Base-by-base conservation (phyloP, 129 eudicot genomes). In the Centaurea solstitialis region DNA sequence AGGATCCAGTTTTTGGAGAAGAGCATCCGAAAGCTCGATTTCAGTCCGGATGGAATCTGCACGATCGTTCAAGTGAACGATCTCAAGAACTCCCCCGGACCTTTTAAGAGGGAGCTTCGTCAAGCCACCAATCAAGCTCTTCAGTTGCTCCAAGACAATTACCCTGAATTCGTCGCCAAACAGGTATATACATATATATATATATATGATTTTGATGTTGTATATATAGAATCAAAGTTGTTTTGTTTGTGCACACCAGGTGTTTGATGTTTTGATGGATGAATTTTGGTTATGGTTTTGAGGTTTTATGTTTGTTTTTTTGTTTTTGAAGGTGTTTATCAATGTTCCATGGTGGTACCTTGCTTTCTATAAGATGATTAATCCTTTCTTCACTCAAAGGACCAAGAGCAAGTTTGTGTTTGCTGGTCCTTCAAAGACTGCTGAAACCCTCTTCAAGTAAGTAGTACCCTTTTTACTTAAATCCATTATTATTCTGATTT, bases 351-450 rank as follows among this genome's bases (percentile, higher is more conserved):
- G 93, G 90, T 87, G 96, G 88, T 93, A 92, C 75, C 73, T 88
- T 76, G 93, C 97, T 66, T 92, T 91, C 87, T 89, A 95, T 24
- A 91, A 85, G 84, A 86, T 95, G 89, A 85, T 95, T 74, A 92
- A 87, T 65, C 92, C 98, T n/a, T 90, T 93, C 87, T 86, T 95
- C 75, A 92, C 99, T 3, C 94, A 88, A 82, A 88, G 98, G 68
- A 93, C 98, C 71, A 95, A 93, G 88, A 95, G 99, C 89, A 95
- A 95, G 90, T 88, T 95, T 84, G 94, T 92, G 20, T 95, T 95
- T 80, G 98, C 93, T 65, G 97, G 99, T 5, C 94, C 97, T 10
- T 86, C 99, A 15, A 95, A 82, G 75, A 81, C 98, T 66, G 94
- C 98, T 53, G 99, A 95, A 76, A 89, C 93, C 64, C 97, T 95